Base-by-base conservation (phyloP, 805 yeast genomes). In the Cyberlindnera maritima region DNA sequence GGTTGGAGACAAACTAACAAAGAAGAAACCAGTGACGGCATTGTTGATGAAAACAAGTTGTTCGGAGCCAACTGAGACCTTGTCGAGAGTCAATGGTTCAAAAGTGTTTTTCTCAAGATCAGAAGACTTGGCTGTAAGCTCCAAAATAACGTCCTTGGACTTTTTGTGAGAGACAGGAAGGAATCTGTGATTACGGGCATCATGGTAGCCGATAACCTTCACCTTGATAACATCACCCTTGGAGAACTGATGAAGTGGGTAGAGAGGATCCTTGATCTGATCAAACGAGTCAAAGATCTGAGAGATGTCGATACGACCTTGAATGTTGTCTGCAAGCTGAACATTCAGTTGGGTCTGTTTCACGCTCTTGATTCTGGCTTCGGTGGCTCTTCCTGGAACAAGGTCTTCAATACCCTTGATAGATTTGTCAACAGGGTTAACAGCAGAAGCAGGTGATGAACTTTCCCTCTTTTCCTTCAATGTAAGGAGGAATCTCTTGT, bases 251-350 rank as follows among this genome's bases (percentile, higher is more conserved):
- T 75, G 60, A 37, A 88, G 70, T 28, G 96, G 95, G 36, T 74
- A 69, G 49, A 69, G 72, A 18, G 65, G 63, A 59, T 88, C 81
- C 44, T 72, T 66, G 39, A 90, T 84, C 25, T 79, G 83, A 2
- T 69, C 65, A 49, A 70, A 64, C 0, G 64, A 55, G 44, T 79
- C 81, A 65, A 78, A 85, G 34, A 85, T 69, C 65, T 89, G 86
- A 15, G 90, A 77, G 15, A 84, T 72, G 57, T 88, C 96, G 48
- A 91, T 67, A 62, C 95, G 79, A 33, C 96, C 97, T 57, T 79
- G 85, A 50, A 81, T 71, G 60, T 85, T 83, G 49, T 85, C 94
- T 44, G 94, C 90, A 39, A 90, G 70, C 41, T 76, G 76, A 17
- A 91, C 85, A 57, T 83, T 82, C 55, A 91, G 69, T 67, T 88